Conservation (phyloP, 106 monocot genomes). For the Triglochin maritima region DNA sequence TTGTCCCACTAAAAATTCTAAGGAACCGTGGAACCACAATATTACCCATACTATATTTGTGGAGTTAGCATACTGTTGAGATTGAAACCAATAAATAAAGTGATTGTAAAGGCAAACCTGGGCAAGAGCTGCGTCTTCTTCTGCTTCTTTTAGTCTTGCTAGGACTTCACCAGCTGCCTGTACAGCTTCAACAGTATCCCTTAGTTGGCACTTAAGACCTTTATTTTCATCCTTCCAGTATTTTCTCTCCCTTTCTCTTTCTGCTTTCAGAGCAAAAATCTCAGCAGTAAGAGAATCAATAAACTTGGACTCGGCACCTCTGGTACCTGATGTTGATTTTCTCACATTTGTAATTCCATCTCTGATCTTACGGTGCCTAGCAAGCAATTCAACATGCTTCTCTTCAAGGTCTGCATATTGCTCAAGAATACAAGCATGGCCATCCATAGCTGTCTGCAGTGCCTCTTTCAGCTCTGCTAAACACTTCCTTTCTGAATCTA, state of each 20-base stretch:
- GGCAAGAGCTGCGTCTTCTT: slow-evolving; percentile 45
- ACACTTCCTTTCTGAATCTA: slow-evolving; percentile 84
- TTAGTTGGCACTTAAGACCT: slow-evolving; percentile 62
- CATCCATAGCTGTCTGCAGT: slow-evolving; percentile 74
- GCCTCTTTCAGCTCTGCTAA: slow-evolving; percentile 88
- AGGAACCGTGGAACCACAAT: no score
- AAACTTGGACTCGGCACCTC: slow-evolving; percentile 63
- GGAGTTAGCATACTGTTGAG: neutral
- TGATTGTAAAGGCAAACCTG: slow-evolving; percentile 37
- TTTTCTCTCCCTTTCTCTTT: slow-evolving; percentile 79
- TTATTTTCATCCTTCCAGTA: slow-evolving; percentile 88
- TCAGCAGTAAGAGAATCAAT: slow-evolving; percentile 81
- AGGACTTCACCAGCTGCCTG: slow-evolving; percentile 94
- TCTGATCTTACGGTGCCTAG: slow-evolving; percentile 58
- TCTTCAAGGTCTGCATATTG: slow-evolving; percentile 95
- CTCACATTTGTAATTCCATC: slow-evolving; percentile 86
- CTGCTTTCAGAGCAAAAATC: slow-evolving; percentile 58
- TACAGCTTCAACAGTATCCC: slow-evolving; percentile 93
- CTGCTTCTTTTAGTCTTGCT: slow-evolving; percentile 81
- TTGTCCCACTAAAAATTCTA: no score
- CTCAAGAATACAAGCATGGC: slow-evolving; percentile 80
- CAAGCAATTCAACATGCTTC: slow-evolving; percentile 71
- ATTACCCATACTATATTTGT: neutral
- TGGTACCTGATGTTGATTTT: slow-evolving; percentile 73
- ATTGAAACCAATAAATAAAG: neutral